Conservation (phyloP, 768 basidiomycete genomes). For the Coprinellus micaceus region DNA sequence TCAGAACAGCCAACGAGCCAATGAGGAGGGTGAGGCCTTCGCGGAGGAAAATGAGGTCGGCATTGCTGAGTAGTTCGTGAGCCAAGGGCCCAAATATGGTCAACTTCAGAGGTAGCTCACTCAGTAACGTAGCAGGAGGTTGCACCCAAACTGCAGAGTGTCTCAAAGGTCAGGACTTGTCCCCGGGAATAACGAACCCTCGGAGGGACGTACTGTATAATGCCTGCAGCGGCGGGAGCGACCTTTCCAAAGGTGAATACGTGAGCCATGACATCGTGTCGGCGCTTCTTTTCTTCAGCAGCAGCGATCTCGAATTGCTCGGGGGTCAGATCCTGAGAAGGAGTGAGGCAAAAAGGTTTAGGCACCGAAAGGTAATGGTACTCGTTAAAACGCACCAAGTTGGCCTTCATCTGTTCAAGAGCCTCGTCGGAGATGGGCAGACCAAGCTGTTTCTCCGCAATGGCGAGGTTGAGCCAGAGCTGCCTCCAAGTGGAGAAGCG, state of each 20-base stretch:
- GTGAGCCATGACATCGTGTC: conserved; percentile 99
- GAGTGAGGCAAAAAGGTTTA: background rate
- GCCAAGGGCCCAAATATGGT: background rate
- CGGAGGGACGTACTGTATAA: conserved; percentile 79
- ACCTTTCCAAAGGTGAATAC: conserved; percentile 95
- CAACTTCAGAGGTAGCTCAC: conserved; percentile 39
- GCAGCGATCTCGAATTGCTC: conserved; percentile 92
- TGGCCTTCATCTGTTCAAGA: conserved; percentile 90
- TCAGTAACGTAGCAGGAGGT: conserved; percentile 99
- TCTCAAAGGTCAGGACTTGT: background rate
- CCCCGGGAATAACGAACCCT: background rate
- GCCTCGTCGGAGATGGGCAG: conserved; percentile 86
- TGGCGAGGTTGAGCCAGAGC: conserved; percentile 94
- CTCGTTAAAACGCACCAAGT: conserved; percentile 53
- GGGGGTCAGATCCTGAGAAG: conserved; percentile 62
- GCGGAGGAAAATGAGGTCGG: conserved; percentile 95
- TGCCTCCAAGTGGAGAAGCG: conserved; percentile 94
- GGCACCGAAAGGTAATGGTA: conserved; percentile 23
- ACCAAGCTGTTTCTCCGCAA: conserved; percentile 94
- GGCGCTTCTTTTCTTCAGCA: conserved; percentile 91
- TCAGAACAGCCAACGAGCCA: conserved; percentile 83
- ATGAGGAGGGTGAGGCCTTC: conserved; percentile 81
- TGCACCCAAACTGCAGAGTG: conserved; percentile 69
- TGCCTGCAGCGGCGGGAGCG: conserved; percentile 91
- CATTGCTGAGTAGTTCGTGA: conserved; percentile 60